Conservation (phyloP, 2,329 filamentous ascomycete species). For the Aspergillus clavatus region DNA sequence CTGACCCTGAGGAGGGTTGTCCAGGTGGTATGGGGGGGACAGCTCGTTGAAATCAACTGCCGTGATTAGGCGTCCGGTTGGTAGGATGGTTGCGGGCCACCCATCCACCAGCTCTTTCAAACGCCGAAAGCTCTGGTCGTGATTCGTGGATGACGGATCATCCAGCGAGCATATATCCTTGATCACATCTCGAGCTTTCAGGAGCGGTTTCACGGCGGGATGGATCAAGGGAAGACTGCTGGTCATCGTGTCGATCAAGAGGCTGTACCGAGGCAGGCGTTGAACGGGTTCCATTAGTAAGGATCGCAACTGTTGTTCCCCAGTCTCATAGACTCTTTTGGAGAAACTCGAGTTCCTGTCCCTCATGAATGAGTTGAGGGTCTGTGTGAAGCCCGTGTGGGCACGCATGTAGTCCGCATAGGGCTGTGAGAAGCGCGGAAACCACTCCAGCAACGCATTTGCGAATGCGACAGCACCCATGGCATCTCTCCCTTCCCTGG, state of each 20-base stretch:
- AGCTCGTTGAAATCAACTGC: slow-evolving; percentile 77
- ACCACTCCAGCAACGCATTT: slow-evolving; percentile 80
- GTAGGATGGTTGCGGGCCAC: slow-evolving; percentile 69
- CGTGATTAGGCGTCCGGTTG: slow-evolving; percentile 71
- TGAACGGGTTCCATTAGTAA: slow-evolving; percentile 95
- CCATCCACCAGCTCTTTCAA: slow-evolving; percentile 70
- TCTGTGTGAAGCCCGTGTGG: slow-evolving; percentile 78
- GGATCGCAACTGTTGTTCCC: slow-evolving; percentile 86
- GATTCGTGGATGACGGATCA: slow-evolving; percentile 58
- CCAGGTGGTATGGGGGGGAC: slow-evolving; percentile 62
- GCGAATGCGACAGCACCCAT: slow-evolving; percentile 75
- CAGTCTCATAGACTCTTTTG: slow-evolving; percentile 71
- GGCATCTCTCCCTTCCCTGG: slow-evolving; percentile 57
- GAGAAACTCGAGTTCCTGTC: slow-evolving; percentile 77
- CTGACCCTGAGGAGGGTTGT: slow-evolving; percentile 39
- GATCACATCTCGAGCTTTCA: slow-evolving; percentile 88
- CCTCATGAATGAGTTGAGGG: slow-evolving; percentile 71
- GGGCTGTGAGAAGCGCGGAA: slow-evolving; percentile 83
- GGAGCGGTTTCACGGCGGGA: slow-evolving; percentile 73
- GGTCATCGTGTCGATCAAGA: slow-evolving; percentile 94
- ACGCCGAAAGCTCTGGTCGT: slow-evolving; percentile 67
- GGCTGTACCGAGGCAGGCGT: slow-evolving; percentile 84
- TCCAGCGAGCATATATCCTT: slow-evolving; percentile 96
- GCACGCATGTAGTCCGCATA: slow-evolving; percentile 92
- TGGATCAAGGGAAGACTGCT: slow-evolving; percentile 80